phyloP scores from a whole-genome alignment of 2,329 filamentous ascomycete genomes.

The Beauveria australis region DNA sequence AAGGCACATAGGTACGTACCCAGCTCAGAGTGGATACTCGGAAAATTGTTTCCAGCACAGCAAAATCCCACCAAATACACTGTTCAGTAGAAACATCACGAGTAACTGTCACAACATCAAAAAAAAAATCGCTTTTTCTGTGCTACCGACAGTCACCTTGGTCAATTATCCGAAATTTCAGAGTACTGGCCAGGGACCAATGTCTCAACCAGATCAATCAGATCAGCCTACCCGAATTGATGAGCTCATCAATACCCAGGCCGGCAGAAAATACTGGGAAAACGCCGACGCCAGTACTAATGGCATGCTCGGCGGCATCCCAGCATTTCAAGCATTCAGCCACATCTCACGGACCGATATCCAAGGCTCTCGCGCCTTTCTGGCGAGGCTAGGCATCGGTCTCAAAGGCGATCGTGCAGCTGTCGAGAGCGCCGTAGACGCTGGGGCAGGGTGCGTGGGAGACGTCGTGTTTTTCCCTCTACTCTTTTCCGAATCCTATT shows the following conservation, averaged over 20 bases:
- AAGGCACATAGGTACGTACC: no score
- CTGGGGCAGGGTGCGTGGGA: conserved; percentile 30
- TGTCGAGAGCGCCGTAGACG: conserved; percentile 27
- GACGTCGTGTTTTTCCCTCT: no score
- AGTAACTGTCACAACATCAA: no score
- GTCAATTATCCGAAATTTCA: no score
- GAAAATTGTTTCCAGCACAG: no score
- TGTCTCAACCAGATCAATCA: neutral
- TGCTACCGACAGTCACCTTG: no score
- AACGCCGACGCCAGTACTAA: conserved; percentile 36
- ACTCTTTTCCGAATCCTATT: neutral
- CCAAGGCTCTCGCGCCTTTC: conserved; percentile 55
- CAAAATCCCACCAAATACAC: no score
- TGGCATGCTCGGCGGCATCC: conserved; percentile 68
- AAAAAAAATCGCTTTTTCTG: no score
- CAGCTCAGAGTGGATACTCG: no score
- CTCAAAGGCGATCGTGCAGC: conserved; percentile 24
- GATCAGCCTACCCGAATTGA: conserved; percentile 14
- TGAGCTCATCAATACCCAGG: conserved; percentile 24
- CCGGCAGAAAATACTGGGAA: conserved; percentile 36
- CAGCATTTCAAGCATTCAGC: conserved; percentile 13
- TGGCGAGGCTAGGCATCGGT: conserved; percentile 48
- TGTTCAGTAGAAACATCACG: no score
- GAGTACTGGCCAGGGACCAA: no score
- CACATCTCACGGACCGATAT: conserved; percentile 44